Conservation (phyloP, 2,329 filamentous ascomycete species). For the Aspergillus pseudotamarii region DNA sequence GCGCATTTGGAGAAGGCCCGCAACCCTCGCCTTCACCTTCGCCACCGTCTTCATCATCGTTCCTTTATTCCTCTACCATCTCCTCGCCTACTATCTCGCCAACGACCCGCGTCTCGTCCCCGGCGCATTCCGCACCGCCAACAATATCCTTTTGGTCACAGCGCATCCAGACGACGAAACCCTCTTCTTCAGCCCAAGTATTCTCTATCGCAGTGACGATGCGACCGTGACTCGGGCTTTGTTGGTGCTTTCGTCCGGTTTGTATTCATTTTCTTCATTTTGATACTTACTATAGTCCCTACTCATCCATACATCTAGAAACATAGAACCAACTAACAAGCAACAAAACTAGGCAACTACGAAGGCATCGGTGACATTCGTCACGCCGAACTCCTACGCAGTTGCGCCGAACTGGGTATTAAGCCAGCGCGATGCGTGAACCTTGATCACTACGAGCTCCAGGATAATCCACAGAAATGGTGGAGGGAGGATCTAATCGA, state of each 20-base stretch:
- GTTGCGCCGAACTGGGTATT: conserved; percentile 27
- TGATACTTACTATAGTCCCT: not conserved
- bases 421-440: conserved; percentile 38
- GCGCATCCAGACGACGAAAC: conserved; percentile 36
- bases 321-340: not conserved
- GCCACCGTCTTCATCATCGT: conserved; percentile 15
- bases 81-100: conserved; percentile 41
- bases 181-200: conserved; percentile 31
- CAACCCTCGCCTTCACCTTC: not conserved
- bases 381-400: conserved; percentile 23
- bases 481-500: conserved; percentile 41
- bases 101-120: conserved; percentile 42
- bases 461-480: conserved; percentile 44
- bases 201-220: conserved; percentile 22
- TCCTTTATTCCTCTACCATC: conserved; percentile 39
- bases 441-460: conserved; percentile 39
- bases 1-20: not conserved
- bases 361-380: conserved; percentile 26
- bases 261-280: not conserved
- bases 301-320: no score
- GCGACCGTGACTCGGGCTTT: conserved; percentile 21
- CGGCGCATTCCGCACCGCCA: conserved; percentile 35
- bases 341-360: conserved; percentile 17
- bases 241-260: conserved; percentile 27
- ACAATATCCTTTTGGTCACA: conserved; percentile 43